Percentiles rank a stretch among this genome's conserved stretches.
These are phyloP conservation scores for Torulaspora gathmanii DNA, from an alignment of 805 yeast species.

Conservation along the genomic window DNA sequence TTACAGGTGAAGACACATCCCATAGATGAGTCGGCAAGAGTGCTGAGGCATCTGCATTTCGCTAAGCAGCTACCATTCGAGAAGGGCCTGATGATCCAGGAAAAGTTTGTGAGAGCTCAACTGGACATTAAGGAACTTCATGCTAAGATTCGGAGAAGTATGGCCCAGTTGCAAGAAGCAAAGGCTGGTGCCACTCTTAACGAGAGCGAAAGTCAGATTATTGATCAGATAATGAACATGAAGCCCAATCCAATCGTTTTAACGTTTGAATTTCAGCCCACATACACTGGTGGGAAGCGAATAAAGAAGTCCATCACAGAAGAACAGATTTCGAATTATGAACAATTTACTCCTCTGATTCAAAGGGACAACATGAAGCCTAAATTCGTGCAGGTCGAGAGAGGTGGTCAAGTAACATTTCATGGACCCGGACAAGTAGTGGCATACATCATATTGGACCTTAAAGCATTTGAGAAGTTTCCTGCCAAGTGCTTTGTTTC, in stretches of 20 bases:
- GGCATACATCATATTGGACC: conserved; percentile 71
- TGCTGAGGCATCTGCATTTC: conserved; percentile 44
- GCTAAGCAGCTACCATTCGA: conserved; percentile 38
- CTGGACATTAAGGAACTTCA: conserved; percentile 53
- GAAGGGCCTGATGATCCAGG: conserved; percentile 54
- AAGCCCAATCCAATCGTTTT: conserved; percentile 64
- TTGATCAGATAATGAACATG: conserved; percentile 42
- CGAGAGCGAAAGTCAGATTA: conserved; percentile 44
- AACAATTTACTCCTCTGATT: conserved; percentile 27
- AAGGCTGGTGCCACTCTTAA: conserved; percentile 35
- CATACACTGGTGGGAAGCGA: conserved; percentile 89
- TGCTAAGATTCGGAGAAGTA: conserved; percentile 43
- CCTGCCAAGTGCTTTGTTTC: conserved; percentile 63
- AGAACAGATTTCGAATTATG: conserved; percentile 24
- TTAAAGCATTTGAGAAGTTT: conserved; percentile 53
- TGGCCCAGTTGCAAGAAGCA: conserved; percentile 38
- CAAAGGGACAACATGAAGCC: conserved; percentile 41
- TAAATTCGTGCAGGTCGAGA: conserved; percentile 64
- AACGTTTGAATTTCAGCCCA: conserved; percentile 80
- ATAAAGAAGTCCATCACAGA: conserved; percentile 50
- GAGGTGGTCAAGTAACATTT: conserved; percentile 96
- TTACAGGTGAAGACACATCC: conserved; percentile 28
- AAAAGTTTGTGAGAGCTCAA: conserved; percentile 50
- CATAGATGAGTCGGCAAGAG: conserved; percentile 33
- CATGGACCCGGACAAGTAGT: conserved; percentile 96